Evolutionary conservation across 2,329 filamentous ascomycete genomes (phyloP), one percentile per base, ranked within the genome.

Genomic region (Aspergillus sp.): DNA sequence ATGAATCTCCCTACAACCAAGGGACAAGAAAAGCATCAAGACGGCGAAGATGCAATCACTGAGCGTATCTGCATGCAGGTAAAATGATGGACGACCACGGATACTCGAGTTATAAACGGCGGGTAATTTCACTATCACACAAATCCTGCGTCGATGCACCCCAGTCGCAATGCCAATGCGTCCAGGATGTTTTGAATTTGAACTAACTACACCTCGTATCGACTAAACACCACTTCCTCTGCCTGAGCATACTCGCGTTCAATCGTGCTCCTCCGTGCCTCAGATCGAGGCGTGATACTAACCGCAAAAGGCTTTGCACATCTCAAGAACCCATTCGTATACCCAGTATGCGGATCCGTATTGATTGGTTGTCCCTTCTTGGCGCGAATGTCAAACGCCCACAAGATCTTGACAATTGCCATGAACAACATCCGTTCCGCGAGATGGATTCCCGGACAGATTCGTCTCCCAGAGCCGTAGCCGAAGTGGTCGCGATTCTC

Each of bases 381-480:
- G n/a, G 35, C 15, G n/a, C 15, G n/a, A 19, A 38, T 38, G 12
- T 60, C 52, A 45, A 65, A 67, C 1, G 58, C 60, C 65, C 65
- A 67, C 2, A 69, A 33, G 3, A 64, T 45, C 12, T 60, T 56
- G 2, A 58, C 60, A n/a, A 66, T 49, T 2, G 54, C 56, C 4
- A 64, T 35, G 44, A 52, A 64, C 2, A 70, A 48, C 19, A 53
- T 59, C 4, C 59, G 56, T 45, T 69, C 63, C 1, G 63, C 65
- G 12, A 68, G 49, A 49, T 66, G 61, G 3, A 67, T 58, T 0
- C 64, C 64, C 3, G 61, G 63, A 45, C 64, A 67, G 10, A 66
- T 48, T 1, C 65, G 53, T 7, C 65, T 57, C 1, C 66, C 63
- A 1, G 54, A 52, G 2, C 60, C 60, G 37, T 52, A 58, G 10